Evolutionary conservation across 2,329 filamentous ascomycete genomes (phyloP).

Genomic region (Ophiostoma perfectum): DNA sequence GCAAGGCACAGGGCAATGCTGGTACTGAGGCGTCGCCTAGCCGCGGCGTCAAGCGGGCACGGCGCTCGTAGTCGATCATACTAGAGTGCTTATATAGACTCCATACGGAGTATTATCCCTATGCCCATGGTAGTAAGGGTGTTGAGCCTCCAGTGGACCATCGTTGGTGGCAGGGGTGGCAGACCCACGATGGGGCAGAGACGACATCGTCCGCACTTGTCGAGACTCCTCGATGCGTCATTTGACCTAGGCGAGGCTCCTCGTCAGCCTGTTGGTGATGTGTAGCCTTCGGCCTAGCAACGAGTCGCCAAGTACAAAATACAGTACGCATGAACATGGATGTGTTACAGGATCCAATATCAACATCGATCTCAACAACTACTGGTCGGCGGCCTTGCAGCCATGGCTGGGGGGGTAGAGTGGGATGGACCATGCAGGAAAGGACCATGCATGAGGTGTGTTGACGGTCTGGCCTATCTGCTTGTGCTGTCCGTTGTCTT

Average conservation of each 20-base stretch:
- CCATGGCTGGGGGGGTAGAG: neutral
- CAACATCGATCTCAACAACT: neutral
- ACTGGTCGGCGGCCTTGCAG: neutral
- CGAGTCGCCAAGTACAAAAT: neutral
- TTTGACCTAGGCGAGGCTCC: too few species aligned
- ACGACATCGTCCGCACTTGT: too few species aligned
- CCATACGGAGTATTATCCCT: too few species aligned
- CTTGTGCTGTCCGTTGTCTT: neutral
- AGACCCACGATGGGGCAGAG: too few species aligned
- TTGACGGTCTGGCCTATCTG: neutral
- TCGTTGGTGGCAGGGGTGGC: too few species aligned
- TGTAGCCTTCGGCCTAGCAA: too few species aligned
- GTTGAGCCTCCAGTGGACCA: too few species aligned
- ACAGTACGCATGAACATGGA: neutral
- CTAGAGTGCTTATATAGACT: too few species aligned
- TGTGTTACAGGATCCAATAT: conserved; percentile 8
- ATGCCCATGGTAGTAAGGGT: too few species aligned
- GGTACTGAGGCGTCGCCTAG: neutral
- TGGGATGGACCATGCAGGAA: neutral
- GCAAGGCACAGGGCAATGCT: conserved; percentile 14
- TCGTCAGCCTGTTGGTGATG: too few species aligned
- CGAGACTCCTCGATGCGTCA: too few species aligned
- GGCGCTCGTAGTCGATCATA: neutral
- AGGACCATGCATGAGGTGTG: neutral
- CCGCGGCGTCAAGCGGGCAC: neutral